These are phyloP conservation scores for Corymbia citriodora DNA, from an alignment of 441 rosid species.

Conservation along the genomic window DNA sequence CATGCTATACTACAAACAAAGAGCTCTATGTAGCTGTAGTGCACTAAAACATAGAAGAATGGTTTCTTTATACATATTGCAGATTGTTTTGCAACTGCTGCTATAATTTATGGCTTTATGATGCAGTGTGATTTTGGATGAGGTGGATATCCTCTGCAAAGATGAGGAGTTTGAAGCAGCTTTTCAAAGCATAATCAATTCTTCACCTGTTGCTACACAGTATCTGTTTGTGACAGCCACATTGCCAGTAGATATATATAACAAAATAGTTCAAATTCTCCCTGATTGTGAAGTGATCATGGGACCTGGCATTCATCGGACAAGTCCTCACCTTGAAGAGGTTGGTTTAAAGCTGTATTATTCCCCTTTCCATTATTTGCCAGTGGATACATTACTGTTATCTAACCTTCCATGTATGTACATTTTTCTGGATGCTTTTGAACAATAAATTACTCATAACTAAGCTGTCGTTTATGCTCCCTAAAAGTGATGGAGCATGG, in stretches of 20 bases:
- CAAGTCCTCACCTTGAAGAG: slow-evolving; percentile 82
- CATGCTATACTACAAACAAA: neutral
- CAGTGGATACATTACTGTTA: neutral
- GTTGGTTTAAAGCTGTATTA: slow-evolving; percentile 23
- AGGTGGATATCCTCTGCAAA: slow-evolving; percentile 77
- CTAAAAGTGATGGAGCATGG: neutral
- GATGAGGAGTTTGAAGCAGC: slow-evolving; percentile 79
- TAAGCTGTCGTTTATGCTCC: neutral
- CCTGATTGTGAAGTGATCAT: slow-evolving; percentile 82
- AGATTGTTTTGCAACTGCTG: neutral
- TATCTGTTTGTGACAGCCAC: slow-evolving; percentile 93
- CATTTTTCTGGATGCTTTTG: neutral
- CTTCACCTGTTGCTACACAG: slow-evolving; percentile 68
- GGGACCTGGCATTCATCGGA: slow-evolving; percentile 92
- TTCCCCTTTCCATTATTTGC: neutral
- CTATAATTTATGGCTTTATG: slow-evolving; percentile 1
- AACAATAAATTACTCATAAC: neutral
- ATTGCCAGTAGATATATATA: slow-evolving; percentile 71
- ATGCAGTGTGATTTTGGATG: slow-evolving; percentile 83
- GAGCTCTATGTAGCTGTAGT: neutral
- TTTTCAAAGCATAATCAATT: slow-evolving; percentile 58
- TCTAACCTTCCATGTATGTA: neutral
- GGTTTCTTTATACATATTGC: neutral
- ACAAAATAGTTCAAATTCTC: slow-evolving; percentile 70
- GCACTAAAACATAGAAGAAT: neutral